A percentile compares a stretch with the other conserved stretches of the same genome.
Conservation (phyloP, 164 flowering plant species). For the Vitis vinifera region ASM3070453v1 NC_081818.1:26600501-26601000, state of each 20-base stretch:
- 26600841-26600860: slow-evolving; percentile 45
- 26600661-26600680: slow-evolving; percentile 67
- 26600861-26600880: slow-evolving; percentile 70
- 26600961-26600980: slow-evolving; percentile 57
- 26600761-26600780: slow-evolving; percentile 13
- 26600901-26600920: slow-evolving; percentile 38
- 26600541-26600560: slow-evolving; percentile 95
- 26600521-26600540: slow-evolving; percentile 88
- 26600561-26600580: slow-evolving; percentile 64
- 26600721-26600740: slow-evolving; percentile 26
- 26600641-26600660: slow-evolving; percentile 78
- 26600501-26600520: slow-evolving; percentile 80
- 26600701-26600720: slow-evolving; percentile 11
- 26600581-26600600: slow-evolving; percentile 36
- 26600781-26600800: slow-evolving; percentile 15
- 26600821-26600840: slow-evolving; percentile 22
- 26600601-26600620: slow-evolving; percentile 68
- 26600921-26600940: slow-evolving; percentile 42
- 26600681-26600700: slow-evolving; percentile 39
- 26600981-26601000: slow-evolving; percentile 40
- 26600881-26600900: slow-evolving; percentile 61
- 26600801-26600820: slow-evolving; percentile 25
- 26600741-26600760: slow-evolving; percentile 36
- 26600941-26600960: slow-evolving; percentile 41
- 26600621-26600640: slow-evolving; percentile 74